Evolutionary conservation across 1,284 basidiomycete species (phyloP), one percentile per base, ranked within the genome.

Genomic region (Moesziomyces sp.): DNA sequence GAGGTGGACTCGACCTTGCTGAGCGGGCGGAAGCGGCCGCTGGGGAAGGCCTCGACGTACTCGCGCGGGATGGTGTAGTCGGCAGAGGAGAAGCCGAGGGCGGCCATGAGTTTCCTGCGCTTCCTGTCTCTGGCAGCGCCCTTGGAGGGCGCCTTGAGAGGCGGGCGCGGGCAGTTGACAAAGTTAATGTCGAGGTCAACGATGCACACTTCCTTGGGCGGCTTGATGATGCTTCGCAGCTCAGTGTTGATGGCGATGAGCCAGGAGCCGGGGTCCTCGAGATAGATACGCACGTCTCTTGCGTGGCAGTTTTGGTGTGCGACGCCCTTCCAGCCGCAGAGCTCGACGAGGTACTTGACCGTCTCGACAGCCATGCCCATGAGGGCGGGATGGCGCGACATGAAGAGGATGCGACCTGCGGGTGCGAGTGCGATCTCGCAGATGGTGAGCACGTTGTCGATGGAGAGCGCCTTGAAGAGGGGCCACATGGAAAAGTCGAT

Each of bases 341-440:
- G 86, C 85, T 98, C 96, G 57, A 97, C 92, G 49, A 98, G 88
- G 81, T 96, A 95, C 84, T 91, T 92, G 86, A 97, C 88, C 2
- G 94, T 94, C 65, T 90, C 90, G 21, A 96, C 93, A 5, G 93
- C 93, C 77, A 91, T 88, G 53, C 92, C 93, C 33, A 97, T 90
- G 90, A 97, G 93, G 3, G 93, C 90, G 35, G 94, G 92, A 84
- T 96, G 92, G 48, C 92, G 88, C 28, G 93, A 96, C 83, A 91
- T 91, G 86, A 98, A 96, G 46, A 98, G 86, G 58, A 98, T 87
- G 28, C 93, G 90, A 21, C 96, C 95, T 10, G 93, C 93, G 6
- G 93, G 93, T n/a, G 94, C 90, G 40, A 98, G 87, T 0, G 94
- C 95, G 76, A 97, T 91, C 88, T 98, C 95, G 82, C 93, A 93